Evolutionary conservation across 202 grass and related monocot species (phyloP).

Genomic region (Setaria viridis): DNA sequence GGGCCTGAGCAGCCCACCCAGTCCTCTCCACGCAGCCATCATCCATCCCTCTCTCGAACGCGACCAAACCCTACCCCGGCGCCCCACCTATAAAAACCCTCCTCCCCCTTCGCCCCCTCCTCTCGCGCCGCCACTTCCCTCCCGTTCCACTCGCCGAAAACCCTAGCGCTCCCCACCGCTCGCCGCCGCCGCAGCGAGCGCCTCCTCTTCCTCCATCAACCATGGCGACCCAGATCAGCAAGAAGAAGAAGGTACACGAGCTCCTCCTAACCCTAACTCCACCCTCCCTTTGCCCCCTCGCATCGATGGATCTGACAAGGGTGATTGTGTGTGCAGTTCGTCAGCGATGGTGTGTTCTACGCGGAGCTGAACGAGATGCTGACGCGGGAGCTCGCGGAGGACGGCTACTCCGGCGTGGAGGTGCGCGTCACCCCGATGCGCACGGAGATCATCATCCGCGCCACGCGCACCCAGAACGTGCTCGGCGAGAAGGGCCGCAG

Average conservation of each 20-base stretch:
- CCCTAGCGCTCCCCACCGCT: conserved; percentile 31
- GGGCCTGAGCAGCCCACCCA: not conserved
- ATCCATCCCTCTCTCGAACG: not conserved
- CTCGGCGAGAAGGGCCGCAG: conserved; percentile 86
- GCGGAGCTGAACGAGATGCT: conserved; percentile 88
- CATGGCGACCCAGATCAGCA: conserved; percentile 98
- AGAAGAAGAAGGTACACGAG: conserved; percentile 86
- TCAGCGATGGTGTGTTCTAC: conserved; percentile 88
- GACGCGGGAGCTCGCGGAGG: conserved; percentile 79
- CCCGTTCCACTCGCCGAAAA: conserved; percentile 22
- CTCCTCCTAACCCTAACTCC: not conserved
- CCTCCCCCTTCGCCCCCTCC: not conserved
- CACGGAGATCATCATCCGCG: conserved; percentile 89
- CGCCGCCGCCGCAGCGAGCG: conserved; percentile 46
- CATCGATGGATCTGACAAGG: conserved; percentile 30
- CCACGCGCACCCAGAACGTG: conserved; percentile 88
- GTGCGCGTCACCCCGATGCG: conserved; percentile 81
- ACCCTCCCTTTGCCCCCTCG: too few species aligned
- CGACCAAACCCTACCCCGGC: conserved; percentile 47
- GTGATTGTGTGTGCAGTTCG: conserved; percentile 52
- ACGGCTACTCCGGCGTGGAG: conserved; percentile 84
- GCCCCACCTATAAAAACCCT: not conserved
- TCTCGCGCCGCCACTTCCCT: conserved; percentile 48
- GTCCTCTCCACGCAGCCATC: not conserved
- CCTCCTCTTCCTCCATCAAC: conserved; percentile 27